phyloP scores from a whole-genome alignment of 1,284 basidiomycete species.

The Leccinum variabile region DNA sequence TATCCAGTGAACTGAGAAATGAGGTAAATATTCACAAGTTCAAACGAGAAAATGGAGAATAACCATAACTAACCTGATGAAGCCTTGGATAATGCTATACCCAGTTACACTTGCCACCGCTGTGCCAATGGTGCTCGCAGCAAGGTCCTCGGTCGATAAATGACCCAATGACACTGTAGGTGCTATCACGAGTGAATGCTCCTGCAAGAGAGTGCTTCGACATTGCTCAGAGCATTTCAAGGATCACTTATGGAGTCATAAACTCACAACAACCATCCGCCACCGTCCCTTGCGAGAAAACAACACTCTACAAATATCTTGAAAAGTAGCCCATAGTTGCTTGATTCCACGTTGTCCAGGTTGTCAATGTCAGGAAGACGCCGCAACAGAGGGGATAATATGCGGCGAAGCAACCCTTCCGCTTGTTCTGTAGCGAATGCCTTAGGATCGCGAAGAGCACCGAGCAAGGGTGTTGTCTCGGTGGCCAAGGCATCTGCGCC shows the following conservation, averaged over 20 bases:
- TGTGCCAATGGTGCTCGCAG: slow-evolving; percentile 29
- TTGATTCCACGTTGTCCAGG: slow-evolving; percentile 18
- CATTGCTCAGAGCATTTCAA: slow-evolving; percentile 5
- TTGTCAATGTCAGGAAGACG: slow-evolving; percentile 23
- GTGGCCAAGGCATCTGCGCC: slow-evolving; percentile 5
- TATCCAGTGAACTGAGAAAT: slow-evolving; percentile 25
- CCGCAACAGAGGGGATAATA: slow-evolving; percentile 20
- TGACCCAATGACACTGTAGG: slow-evolving; percentile 31
- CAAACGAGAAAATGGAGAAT: neutral
- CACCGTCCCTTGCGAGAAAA: slow-evolving; percentile 24
- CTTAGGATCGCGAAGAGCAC: slow-evolving; percentile 25
- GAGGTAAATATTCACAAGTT: neutral
- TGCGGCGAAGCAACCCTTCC: slow-evolving; percentile 20
- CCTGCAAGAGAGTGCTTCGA: slow-evolving; percentile 25
- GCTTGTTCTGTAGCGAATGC: slow-evolving; percentile 23
- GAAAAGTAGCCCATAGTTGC: slow-evolving; percentile 10
- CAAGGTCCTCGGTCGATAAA: slow-evolving; percentile 30
- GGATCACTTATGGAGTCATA: neutral
- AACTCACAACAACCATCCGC: slow-evolving; percentile 31
- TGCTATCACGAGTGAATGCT: slow-evolving; percentile 31
- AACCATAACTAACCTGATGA: slow-evolving; percentile 22
- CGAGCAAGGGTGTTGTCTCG: slow-evolving; percentile 31
- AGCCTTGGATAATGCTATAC: slow-evolving; percentile 31
- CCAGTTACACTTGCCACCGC: slow-evolving; percentile 29
- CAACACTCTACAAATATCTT: slow-evolving; percentile 21